A percentile compares a stretch with the other conserved stretches of the same genome.
Evolutionary conservation across 805 yeast species (phyloP).

Genomic region (Teunomyces atbi): DNA sequence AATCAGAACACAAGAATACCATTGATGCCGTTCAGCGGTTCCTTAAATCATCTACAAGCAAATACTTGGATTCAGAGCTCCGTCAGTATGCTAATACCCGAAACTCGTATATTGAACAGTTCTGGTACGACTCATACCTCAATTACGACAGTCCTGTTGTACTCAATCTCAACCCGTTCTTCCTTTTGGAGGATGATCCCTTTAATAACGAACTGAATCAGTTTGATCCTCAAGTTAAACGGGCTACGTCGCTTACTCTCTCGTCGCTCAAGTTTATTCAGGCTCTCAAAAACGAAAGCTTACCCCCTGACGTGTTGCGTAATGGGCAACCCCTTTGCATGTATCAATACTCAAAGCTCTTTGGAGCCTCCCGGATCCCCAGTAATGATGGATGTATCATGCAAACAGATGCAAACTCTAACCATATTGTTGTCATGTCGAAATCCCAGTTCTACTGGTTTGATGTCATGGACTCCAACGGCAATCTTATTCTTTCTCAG

Average conservation of each 20-base stretch:
- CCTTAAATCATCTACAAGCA: constrained; percentile 48
- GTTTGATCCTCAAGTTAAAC: constrained; percentile 56
- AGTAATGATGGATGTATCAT: constrained; percentile 75
- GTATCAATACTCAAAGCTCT: constrained; percentile 86
- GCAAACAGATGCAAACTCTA: constrained; percentile 74
- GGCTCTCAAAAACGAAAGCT: constrained; percentile 71
- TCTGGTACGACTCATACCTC: constrained; percentile 90
- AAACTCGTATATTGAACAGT: constrained; percentile 85
- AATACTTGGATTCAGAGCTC: constrained; percentile 63
- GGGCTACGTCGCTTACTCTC: constrained; percentile 77
- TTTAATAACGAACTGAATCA: constrained; percentile 53
- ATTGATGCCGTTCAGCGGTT: constrained; percentile 55
- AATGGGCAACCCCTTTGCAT: constrained; percentile 70
- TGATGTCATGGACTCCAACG: constrained; percentile 75
- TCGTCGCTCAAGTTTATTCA: constrained; percentile 78
- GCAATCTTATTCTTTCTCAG: constrained; percentile 71
- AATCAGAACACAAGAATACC: constrained; percentile 63
- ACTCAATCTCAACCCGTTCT: constrained; percentile 87
- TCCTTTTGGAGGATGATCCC: constrained; percentile 88
- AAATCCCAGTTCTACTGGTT: constrained; percentile 94
- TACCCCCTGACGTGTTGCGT: constrained; percentile 67
- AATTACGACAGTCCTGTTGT: constrained; percentile 89
- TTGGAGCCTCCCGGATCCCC: constrained; percentile 88
- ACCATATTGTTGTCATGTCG: constrained; percentile 78
- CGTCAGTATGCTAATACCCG: constrained; percentile 59